Evolutionary conservation across 441 rosid species (phyloP).

Genomic region (Populus hybrid): DNA sequence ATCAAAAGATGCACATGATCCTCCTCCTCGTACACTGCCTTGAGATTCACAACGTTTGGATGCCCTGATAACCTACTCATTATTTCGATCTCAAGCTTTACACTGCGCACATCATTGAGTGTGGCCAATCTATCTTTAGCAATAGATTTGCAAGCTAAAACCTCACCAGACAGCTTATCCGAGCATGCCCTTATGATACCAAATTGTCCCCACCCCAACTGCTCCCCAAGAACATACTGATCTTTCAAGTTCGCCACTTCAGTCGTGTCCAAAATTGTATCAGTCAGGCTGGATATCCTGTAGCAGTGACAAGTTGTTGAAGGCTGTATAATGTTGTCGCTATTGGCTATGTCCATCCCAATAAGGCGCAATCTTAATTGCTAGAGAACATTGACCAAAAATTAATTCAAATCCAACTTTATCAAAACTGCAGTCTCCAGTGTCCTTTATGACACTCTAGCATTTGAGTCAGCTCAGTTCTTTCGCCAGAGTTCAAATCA

Average conservation of each 20-base stretch:
- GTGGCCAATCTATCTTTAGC: constrained; percentile 68
- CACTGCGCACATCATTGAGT: constrained; percentile 47
- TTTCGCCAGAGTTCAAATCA: background rate
- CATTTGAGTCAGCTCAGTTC: background rate
- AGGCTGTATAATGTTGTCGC: constrained; percentile 27
- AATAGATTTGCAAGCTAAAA: constrained; percentile 79
- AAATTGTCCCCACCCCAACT: constrained; percentile 76
- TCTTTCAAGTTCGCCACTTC: constrained; percentile 57
- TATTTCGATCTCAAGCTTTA: constrained; percentile 79
- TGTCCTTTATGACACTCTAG: background rate
- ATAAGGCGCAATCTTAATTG: constrained; percentile 16
- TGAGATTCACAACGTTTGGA: constrained; percentile 73
- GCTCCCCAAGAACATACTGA: constrained; percentile 58
- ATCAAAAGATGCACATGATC: constrained; percentile 71
- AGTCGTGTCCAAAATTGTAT: constrained; percentile 50
- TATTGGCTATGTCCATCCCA: constrained; percentile 42
- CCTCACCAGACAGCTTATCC: constrained; percentile 60
- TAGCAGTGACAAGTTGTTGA: constrained; percentile 41
- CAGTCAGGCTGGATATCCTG: constrained; percentile 40
- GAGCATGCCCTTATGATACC: constrained; percentile 73
- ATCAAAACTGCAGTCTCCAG: background rate
- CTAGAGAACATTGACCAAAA: constrained; percentile 5
- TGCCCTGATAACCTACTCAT: constrained; percentile 75
- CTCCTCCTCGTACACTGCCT: constrained; percentile 83
- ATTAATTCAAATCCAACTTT: background rate